phyloP scores from a whole-genome alignment of 2,329 filamentous ascomycete species.

The Calonectria henricotiae region DNA sequence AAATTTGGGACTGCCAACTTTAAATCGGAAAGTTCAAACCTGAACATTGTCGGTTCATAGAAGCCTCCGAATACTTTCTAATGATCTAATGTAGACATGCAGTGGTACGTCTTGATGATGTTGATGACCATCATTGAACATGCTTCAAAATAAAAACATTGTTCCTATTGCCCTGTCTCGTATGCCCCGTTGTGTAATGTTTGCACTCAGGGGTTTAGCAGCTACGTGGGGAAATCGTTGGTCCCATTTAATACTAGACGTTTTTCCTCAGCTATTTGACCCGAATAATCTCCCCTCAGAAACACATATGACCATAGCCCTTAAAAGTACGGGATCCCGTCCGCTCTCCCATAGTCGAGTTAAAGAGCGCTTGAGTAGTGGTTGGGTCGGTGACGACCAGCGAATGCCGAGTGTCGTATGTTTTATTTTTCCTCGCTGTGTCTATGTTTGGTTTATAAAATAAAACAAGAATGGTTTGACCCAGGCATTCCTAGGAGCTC shows the following conservation, averaged over 20 bases:
- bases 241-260: background rate
- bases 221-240: background rate
- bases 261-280: background rate
- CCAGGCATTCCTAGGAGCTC: too few relatives aligned
- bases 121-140: background rate
- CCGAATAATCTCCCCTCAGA: background rate
- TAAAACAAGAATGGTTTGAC: too few relatives aligned
- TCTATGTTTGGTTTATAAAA: too few relatives aligned
- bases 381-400: too few relatives aligned
- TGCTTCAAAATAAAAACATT: background rate
- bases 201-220: background rate
- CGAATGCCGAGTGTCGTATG: too few relatives aligned
- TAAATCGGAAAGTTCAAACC: too few relatives aligned
- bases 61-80: too few relatives aligned
- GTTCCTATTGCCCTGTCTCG: background rate
- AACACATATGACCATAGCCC: background rate
- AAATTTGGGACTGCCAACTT: too few relatives aligned
- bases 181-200: background rate
- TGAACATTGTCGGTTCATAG: too few relatives aligned
- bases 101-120: background rate
- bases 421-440: too few relatives aligned
- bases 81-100: background rate
- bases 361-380: too few relatives aligned
- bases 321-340: constrained; percentile 4
- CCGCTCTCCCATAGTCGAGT: background rate